Percentiles rank a stretch among this genome's conserved stretches.
Evolutionary conservation across 1,284 basidiomycete genomes (phyloP).

Genomic region (Fomitopsis schrenkii): DNA sequence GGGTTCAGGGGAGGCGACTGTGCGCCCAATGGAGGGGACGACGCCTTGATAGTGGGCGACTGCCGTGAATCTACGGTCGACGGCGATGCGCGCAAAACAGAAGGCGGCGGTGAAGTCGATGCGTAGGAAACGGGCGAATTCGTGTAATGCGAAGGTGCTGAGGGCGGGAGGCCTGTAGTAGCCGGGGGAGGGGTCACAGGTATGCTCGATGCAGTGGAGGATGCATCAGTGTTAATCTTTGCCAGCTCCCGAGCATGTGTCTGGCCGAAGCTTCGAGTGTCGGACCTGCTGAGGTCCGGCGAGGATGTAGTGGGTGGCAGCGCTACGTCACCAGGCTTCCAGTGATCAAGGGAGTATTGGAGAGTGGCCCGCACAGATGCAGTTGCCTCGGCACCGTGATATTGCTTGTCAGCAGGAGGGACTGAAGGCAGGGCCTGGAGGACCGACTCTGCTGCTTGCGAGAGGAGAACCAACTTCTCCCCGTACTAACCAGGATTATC

Average conservation of each 20-base stretch:
- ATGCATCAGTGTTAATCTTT: slow-evolving; percentile 39
- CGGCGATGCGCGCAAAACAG: slow-evolving; percentile 9
- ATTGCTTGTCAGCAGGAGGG: slow-evolving; percentile 52
- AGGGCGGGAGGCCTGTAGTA: slow-evolving; percentile 8
- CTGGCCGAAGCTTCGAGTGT: slow-evolving; percentile 76
- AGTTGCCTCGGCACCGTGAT: slow-evolving; percentile 56
- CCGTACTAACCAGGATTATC: slow-evolving; percentile 46
- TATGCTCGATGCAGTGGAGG: slow-evolving; percentile 30
- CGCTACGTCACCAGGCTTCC: slow-evolving; percentile 59
- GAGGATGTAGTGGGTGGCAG: slow-evolving; percentile 39
- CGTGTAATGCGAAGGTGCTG: slow-evolving; percentile 13
- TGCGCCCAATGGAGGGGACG: slow-evolving; percentile 15
- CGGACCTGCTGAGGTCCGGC: slow-evolving; percentile 59
- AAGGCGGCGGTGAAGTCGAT: slow-evolving; percentile 1
- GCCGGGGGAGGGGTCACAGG: slow-evolving; percentile 39
- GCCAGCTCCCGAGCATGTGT: slow-evolving; percentile 72
- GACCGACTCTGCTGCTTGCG: slow-evolving; percentile 63
- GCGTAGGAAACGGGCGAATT: slow-evolving; percentile 3
- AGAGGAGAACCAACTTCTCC: slow-evolving; percentile 69
- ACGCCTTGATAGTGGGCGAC: slow-evolving; percentile 10
- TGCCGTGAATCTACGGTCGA: background rate
- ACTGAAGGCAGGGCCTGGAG: slow-evolving; percentile 55
- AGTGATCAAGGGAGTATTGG: slow-evolving; percentile 72
- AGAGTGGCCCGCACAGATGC: slow-evolving; percentile 68
- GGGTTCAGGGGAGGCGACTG: slow-evolving; percentile 47